phyloP scores from a whole-genome alignment of 1,284 basidiomycete species.

The Puccinia brachypodii region DNA sequence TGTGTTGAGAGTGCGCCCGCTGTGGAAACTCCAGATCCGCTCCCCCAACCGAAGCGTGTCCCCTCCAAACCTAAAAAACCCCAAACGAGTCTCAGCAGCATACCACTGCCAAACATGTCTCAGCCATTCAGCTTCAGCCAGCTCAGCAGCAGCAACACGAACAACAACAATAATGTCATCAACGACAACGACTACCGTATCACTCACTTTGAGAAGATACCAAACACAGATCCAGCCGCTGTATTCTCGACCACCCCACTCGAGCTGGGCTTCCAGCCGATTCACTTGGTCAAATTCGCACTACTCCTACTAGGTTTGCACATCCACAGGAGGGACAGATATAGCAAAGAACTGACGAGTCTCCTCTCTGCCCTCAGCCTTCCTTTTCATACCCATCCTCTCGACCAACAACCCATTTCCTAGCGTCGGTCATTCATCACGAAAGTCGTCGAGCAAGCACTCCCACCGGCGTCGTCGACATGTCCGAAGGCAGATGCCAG shows the following conservation, averaged over 20 bases:
- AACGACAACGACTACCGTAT: not conserved
- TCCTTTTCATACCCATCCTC: conserved; percentile 31
- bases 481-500: not conserved
- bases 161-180: not conserved
- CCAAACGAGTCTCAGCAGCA: conserved; percentile 60
- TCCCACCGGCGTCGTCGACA: conserved; percentile 1
- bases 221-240: not conserved
- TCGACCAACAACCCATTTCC: not conserved
- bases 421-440: not conserved
- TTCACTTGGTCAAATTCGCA: conserved; percentile 18
- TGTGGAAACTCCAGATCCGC: too few species aligned
- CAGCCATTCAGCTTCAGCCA: conserved; percentile 64
- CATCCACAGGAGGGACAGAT: too few species aligned
- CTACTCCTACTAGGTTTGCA: conserved; percentile 11
- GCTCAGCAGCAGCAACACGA: not conserved
- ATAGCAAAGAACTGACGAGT: too few species aligned
- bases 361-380: not conserved
- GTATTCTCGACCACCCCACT: not conserved
- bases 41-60: too few species aligned
- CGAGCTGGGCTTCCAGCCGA: conserved; percentile 26
- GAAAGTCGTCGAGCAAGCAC: not conserved
- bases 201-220: not conserved
- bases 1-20: too few species aligned
- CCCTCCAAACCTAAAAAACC: too few species aligned
- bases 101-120: conserved; percentile 64